These are phyloP conservation scores for Sugiyamaella neomexicana DNA, from an alignment of 1,139 yeast species.

Conservation along the genomic window DNA sequence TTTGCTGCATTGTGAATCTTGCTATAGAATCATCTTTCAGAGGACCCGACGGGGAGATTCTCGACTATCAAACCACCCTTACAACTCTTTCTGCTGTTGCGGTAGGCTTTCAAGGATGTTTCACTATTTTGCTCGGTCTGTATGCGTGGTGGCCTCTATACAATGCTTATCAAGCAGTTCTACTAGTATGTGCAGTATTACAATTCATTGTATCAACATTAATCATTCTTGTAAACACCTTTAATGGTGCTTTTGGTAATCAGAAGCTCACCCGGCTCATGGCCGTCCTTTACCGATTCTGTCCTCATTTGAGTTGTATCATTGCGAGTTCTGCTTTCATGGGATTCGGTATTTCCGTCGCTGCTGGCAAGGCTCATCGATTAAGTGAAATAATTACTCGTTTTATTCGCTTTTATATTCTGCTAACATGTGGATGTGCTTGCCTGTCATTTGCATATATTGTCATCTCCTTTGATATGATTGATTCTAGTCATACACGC, in stretches of 20 bases:
- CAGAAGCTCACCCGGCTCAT: slow-evolving; percentile 4
- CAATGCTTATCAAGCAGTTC: slow-evolving; percentile 32
- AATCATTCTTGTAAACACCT: slow-evolving; percentile 23
- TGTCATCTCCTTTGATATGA: slow-evolving; percentile 25
- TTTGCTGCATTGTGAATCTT: slow-evolving; percentile 16
- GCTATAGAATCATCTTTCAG: slow-evolving; percentile 14
- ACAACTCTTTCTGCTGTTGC: slow-evolving; percentile 22
- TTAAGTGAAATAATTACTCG: slow-evolving; percentile 29
- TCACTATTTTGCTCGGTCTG: slow-evolving; percentile 25
- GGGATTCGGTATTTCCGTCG: slow-evolving; percentile 32
- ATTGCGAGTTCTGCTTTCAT: slow-evolving; percentile 29
- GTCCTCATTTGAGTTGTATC: slow-evolving; percentile 30
- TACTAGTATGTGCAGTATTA: slow-evolving; percentile 31
- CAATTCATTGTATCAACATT: slow-evolving; percentile 31
- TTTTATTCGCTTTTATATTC: slow-evolving; percentile 29
- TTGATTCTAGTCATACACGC: slow-evolving; percentile 7
- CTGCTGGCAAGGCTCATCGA: slow-evolving; percentile 33
- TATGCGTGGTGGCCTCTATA: slow-evolving; percentile 30
- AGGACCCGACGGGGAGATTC: not conserved
- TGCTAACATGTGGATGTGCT: slow-evolving; percentile 23
- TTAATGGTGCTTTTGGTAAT: not conserved
- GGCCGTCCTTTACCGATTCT: slow-evolving; percentile 21
- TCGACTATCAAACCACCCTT: slow-evolving; percentile 11
- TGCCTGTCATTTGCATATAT: slow-evolving; percentile 30
- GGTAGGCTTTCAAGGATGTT: slow-evolving; percentile 23